Percentiles rank a stretch among this genome's conserved stretches.
Conservation (phyloP, 2,329 filamentous ascomycete species). For the Hypoxylon sp. region DNA sequence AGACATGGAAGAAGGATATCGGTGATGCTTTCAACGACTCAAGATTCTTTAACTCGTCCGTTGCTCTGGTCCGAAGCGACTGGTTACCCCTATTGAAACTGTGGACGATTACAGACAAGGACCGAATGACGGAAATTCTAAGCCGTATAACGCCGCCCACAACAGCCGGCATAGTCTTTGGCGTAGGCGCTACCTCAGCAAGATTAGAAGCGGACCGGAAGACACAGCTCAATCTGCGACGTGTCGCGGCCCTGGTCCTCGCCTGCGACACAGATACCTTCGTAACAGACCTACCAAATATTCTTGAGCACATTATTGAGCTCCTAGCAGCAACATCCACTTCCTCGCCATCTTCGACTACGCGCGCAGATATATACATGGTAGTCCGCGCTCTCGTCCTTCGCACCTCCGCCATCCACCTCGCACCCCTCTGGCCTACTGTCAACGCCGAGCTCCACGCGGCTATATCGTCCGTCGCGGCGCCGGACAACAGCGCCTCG, state of each 20-base stretch:
- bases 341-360: slow-evolving; percentile 91
- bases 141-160: slow-evolving; percentile 84
- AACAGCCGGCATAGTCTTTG: slow-evolving; percentile 96
- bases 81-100: slow-evolving; percentile 90
- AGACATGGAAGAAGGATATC: slow-evolving; percentile 93
- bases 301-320: slow-evolving; percentile 89
- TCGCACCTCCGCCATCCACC: slow-evolving; percentile 81
- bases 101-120: slow-evolving; percentile 88
- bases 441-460: slow-evolving; percentile 88
- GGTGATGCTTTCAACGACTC: slow-evolving; percentile 91
- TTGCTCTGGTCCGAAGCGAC: slow-evolving; percentile 74
- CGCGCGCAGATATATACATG: slow-evolving; percentile 90
- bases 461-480: slow-evolving; percentile 80
- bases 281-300: slow-evolving; percentile 77
- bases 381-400: slow-evolving; percentile 85
- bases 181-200: slow-evolving; percentile 95
- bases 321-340: slow-evolving; percentile 85
- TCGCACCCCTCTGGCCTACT: slow-evolving; percentile 90
- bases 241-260: slow-evolving; percentile 83
- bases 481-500: slow-evolving; percentile 72
- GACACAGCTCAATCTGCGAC: slow-evolving; percentile 88
- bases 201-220: slow-evolving; percentile 94
- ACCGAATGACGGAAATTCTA: slow-evolving; percentile 85
- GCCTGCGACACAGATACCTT: slow-evolving; percentile 84
- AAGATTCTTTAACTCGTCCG: slow-evolving; percentile 81